These are phyloP conservation scores for Cutaneotrichosporon sp. DNA, from an alignment of 1,284 basidiomycete species.

Conservation along the genomic window DNA sequence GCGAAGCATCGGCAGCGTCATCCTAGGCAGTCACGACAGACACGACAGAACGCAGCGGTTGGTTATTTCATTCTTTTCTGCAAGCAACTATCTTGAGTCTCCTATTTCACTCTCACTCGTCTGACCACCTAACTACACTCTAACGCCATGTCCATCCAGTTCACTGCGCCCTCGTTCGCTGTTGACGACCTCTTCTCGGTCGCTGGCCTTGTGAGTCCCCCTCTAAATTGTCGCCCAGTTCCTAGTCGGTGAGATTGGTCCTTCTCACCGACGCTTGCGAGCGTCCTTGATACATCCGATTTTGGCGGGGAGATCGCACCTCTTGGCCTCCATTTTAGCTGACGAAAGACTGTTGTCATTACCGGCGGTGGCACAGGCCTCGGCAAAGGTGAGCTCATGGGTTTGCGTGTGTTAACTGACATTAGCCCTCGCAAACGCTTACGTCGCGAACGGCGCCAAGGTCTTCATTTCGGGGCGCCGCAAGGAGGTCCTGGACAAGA, in stretches of 20 bases:
- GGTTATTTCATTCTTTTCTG: too few relatives aligned
- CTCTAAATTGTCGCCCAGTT: too few relatives aligned
- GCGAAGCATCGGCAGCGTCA: too few relatives aligned
- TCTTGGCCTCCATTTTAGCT: too few relatives aligned
- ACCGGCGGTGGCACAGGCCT: slow-evolving; percentile 41
- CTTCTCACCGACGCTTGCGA: too few relatives aligned
- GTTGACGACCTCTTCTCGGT: slow-evolving; percentile 28
- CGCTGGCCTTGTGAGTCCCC: slow-evolving; percentile 18
- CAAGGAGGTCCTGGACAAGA: slow-evolving; percentile 37
- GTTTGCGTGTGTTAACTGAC: background rate
- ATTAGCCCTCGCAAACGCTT: slow-evolving; percentile 39
- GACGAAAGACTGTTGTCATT: slow-evolving; percentile 20
- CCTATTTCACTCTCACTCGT: background rate
- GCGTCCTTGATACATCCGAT: too few relatives aligned
- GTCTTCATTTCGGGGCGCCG: slow-evolving; percentile 48
- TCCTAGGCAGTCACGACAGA: too few relatives aligned
- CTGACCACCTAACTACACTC: background rate
- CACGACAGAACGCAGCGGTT: too few relatives aligned
- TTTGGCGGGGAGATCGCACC: too few relatives aligned
- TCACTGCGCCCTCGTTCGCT: slow-evolving; percentile 17
- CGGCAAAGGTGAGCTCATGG: slow-evolving; percentile 26
- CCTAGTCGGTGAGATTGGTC: too few relatives aligned
- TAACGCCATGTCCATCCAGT: background rate
- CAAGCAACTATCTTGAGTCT: too few relatives aligned
- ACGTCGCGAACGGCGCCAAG: slow-evolving; percentile 45